Conservation (phyloP, 2,329 filamentous ascomycete genomes). For the Lasiodiplodia gonubiensis region DNA sequence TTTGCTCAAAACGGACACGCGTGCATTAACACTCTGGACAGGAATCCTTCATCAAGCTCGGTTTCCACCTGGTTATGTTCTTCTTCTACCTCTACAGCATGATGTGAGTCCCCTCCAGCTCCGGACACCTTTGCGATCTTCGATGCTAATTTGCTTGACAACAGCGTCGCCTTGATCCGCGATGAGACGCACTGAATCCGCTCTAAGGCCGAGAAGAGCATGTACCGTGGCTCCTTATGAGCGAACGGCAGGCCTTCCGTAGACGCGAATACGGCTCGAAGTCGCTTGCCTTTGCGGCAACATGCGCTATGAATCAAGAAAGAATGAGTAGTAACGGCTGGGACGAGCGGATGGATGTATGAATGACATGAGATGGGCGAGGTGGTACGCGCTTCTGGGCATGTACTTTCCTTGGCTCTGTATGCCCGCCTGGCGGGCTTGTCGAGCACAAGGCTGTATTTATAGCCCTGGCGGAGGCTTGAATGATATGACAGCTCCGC, state of each 20-base stretch:
- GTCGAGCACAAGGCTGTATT: neutral
- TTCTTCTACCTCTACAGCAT: slow-evolving; percentile 99
- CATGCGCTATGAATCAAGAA: slow-evolving; percentile 20
- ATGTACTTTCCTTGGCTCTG: slow-evolving; percentile 6
- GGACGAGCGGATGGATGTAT: slow-evolving; percentile 21
- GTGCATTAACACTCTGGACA: slow-evolving; percentile 46
- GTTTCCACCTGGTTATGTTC: slow-evolving; percentile 99
- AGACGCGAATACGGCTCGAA: neutral
- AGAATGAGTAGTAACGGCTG: slow-evolving; percentile 19
- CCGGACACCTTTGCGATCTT: neutral
- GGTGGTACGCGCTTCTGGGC: slow-evolving; percentile 8
- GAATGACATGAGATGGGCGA: slow-evolving; percentile 13
- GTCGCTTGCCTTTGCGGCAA: slow-evolving; percentile 11
- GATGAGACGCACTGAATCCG: slow-evolving; percentile 81
- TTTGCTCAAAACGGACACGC: neutral
- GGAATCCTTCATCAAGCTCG: slow-evolving; percentile 99
- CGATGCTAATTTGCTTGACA: slow-evolving; percentile 31
- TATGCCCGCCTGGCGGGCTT: neutral
- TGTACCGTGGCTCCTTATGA: slow-evolving; percentile 35
- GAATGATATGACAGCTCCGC: slow-evolving; percentile 17
- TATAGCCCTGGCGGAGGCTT: neutral
- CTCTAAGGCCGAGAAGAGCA: slow-evolving; percentile 43
- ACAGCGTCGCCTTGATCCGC: slow-evolving; percentile 82
- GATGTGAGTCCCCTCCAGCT: slow-evolving; percentile 58
- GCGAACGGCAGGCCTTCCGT: slow-evolving; percentile 4